Evolutionary conservation across 2,329 filamentous ascomycete genomes (phyloP), one percentile per base, ranked within the genome.

Genomic region (Colletotrichum incanum): DNA sequence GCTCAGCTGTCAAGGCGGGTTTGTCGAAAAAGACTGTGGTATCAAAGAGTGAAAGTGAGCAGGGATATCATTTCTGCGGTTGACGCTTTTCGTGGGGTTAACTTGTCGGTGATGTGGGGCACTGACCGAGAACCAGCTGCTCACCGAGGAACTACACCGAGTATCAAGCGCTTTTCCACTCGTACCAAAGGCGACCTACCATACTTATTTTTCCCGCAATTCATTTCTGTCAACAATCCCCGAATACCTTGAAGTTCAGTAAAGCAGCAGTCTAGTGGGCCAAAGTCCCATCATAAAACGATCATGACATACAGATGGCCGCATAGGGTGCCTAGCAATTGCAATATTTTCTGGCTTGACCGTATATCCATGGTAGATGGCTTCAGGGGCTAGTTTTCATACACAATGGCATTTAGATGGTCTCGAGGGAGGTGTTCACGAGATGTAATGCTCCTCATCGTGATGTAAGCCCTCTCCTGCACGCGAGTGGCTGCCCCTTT

Each of bases 81-180:
- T 56, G 23, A 50, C 56, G 69, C 69, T 68, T 72, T 71, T 68
- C 65, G 65, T 69, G 59, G 65, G 69, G 65, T 60, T 66, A 9
- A 45, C 26, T 72, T 20, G 20, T 69, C 69, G 65, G 59, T 58
- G 69, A 72, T 72, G 69, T 72, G 69, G 69, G 69, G 69, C 69
- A 26, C 37, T 43, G 52, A 69, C 59, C 45, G 59, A 72, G 52
- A 18, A 34, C 16, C 11, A 9, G 34, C 54, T 56, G 6, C 7
- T 56, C 34, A 56, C n/a, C n/a, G 31, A 26, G 31, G 34, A 16
- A 49, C 14, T 31, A 50, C 59, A 50, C 47, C 59, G 59, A 26
- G 14, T 43, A 37, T 50, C 14, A 9, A 62, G 26, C 20, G 20
- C 20, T 9, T n/a, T 47, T 60, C 11, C 6, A 37, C 31, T 9